phyloP scores from a whole-genome alignment of 2,329 filamentous ascomycete species.

The Claviceps sp. region DNA sequence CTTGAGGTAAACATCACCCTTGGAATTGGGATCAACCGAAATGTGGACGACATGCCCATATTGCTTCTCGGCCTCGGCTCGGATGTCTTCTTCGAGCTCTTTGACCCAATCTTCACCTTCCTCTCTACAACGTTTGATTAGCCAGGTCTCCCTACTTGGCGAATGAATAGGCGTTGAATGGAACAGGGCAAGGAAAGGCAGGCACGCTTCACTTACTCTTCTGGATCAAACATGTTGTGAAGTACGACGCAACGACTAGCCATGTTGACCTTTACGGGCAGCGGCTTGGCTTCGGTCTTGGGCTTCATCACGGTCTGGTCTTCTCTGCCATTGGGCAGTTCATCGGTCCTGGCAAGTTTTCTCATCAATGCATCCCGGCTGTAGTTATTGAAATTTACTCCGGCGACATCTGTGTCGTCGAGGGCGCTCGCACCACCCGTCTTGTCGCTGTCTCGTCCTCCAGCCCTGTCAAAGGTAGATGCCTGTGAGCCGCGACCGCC shows the following conservation, averaged over 20 bases:
- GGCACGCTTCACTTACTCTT: slow-evolving; percentile 53
- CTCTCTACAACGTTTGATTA: slow-evolving; percentile 43
- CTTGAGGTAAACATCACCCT: slow-evolving; percentile 96
- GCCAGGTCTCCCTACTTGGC: slow-evolving; percentile 17
- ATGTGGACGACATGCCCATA: slow-evolving; percentile 98
- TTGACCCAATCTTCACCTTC: slow-evolving; percentile 81
- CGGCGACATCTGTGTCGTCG: slow-evolving; percentile 93
- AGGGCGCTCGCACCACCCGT: slow-evolving; percentile 83
- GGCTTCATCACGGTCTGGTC: slow-evolving; percentile 63
- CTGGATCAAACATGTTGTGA: slow-evolving; percentile 87
- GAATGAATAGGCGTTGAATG: background rate
- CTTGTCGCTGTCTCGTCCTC: slow-evolving; percentile 81
- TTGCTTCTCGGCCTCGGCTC: slow-evolving; percentile 81
- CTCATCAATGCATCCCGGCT: slow-evolving; percentile 97
- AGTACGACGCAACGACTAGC: slow-evolving; percentile 88
- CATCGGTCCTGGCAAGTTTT: slow-evolving; percentile 92
- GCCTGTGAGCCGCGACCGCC: slow-evolving; percentile 77
- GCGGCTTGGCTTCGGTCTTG: slow-evolving; percentile 63
- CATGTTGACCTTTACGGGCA: slow-evolving; percentile 79
- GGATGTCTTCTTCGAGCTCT: slow-evolving; percentile 87
- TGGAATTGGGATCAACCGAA: slow-evolving; percentile 80
- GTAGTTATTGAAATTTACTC: slow-evolving; percentile 99
- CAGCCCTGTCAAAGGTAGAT: slow-evolving; percentile 81
- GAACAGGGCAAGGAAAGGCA: background rate
- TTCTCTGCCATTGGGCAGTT: slow-evolving; percentile 51